A percentile compares a stretch with the other conserved stretches of the same genome.
Conservation (phyloP, 2,329 filamentous ascomycete species). For the Scedosporium aurantiacum region DNA sequence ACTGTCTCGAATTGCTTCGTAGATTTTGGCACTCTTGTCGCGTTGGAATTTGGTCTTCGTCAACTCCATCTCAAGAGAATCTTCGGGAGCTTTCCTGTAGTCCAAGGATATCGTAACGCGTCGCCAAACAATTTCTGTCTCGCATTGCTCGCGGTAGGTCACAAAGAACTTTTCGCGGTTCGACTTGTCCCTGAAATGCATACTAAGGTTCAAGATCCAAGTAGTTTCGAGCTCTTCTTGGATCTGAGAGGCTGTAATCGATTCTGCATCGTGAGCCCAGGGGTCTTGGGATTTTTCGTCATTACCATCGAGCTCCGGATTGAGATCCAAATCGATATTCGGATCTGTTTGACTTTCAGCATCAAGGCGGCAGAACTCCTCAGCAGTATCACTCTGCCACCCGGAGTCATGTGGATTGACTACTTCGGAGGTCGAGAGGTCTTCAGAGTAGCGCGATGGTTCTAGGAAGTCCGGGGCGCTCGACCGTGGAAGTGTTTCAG, state of each 20-base stretch:
- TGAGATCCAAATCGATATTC: background rate
- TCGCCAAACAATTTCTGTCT: conserved; percentile 59
- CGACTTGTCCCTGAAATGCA: conserved; percentile 93
- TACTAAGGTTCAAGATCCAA: conserved; percentile 96
- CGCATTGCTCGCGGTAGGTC: conserved; percentile 65
- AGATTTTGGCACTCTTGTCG: conserved; percentile 87
- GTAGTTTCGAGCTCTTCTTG: conserved; percentile 72
- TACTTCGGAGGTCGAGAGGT: background rate
- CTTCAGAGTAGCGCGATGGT: background rate
- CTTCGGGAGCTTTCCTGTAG: conserved; percentile 68
- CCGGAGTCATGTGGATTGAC: background rate
- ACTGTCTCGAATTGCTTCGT: conserved; percentile 87
- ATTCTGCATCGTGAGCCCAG: conserved; percentile 25
- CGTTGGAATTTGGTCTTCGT: conserved; percentile 69
- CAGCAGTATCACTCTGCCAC: background rate
- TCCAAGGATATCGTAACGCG: conserved; percentile 89
- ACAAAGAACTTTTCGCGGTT: conserved; percentile 96
- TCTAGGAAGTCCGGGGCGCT: conserved; percentile 37
- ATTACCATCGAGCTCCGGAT: background rate
- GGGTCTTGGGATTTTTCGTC: conserved; percentile 6
- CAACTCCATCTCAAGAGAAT: conserved; percentile 79
- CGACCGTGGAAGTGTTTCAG: conserved; percentile 27
- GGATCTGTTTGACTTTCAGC: conserved; percentile 2
- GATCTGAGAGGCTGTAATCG: conserved; percentile 42
- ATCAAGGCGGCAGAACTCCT: background rate